Evolutionary conservation across 768 basidiomycete genomes (phyloP), one percentile per base, ranked within the genome.

Genomic region (Serendipita sp.): DNA sequence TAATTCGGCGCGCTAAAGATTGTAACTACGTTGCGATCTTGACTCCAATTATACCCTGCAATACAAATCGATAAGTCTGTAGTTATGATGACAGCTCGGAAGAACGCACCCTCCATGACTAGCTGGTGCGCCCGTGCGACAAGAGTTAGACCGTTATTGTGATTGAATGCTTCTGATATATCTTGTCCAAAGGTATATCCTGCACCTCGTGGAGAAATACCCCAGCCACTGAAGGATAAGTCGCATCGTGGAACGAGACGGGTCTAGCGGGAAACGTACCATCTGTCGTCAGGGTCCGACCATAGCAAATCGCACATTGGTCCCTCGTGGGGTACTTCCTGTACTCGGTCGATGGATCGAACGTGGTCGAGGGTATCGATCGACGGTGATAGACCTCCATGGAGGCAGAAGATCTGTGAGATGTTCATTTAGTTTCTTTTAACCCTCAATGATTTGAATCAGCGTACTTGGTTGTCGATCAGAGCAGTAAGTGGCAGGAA

Each of bases 291-390:
- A 41, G 96, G 96, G 75, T 99, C 96, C 63, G 94, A 97, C 96
- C 96, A 99, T 67, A 99, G 82, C 64, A 99, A 80, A 76, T 99
- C 96, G 72, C 96, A 99, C 96, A 99, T 99, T 18, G 96, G 96
- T 2, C 96, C 96, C 78, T 99, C 96, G 75, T 99, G 96, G 3
- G 96, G 96, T 2, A 99, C 96, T 73, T 99, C 96, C 76, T 99
- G 96, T 69, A 97, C 92, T 64, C 96, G 89, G 79, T 99, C 96
- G 73, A 99, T 97, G 58, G 92, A 87, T 68, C 96, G 91, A 68
- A 99, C 95, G 72, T 99, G 96, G 80, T 99, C 96, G 69, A 99
- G 88, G 68, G 96, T 98, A 78, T 99, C 95, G 76, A 98, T 98
- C 67, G 96, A 98, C 18, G 96, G 96, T 63, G 94, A 98, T 45